Percentiles rank a stretch among this genome's conserved stretches.
phyloP scores from a whole-genome alignment of 2,329 filamentous ascomycete genomes.

The Fusarium sp. region DNA sequence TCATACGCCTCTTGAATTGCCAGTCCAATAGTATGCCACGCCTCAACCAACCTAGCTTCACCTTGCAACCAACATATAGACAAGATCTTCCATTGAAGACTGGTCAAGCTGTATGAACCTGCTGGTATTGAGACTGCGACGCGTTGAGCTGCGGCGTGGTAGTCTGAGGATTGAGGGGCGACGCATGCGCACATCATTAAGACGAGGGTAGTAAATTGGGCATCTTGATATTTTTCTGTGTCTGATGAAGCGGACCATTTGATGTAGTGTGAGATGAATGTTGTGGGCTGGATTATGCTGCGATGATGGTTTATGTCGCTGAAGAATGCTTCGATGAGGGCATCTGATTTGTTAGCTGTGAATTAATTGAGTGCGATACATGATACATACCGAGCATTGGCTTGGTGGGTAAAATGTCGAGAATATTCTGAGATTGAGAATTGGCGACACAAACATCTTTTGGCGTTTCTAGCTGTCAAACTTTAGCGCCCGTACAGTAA shows the following conservation, averaged over 20 bases:
- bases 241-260: background rate
- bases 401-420: conserved; percentile 1
- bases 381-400: conserved; percentile 1
- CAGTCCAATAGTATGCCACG: conserved; percentile 8
- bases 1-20: conserved; percentile 25
- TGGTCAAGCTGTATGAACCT: background rate
- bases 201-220: conserved; percentile 14
- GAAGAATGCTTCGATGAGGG: conserved; percentile 18
- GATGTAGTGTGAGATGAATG: conserved; percentile 15
- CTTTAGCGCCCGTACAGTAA: no score
- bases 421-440: background rate
- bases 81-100: conserved; percentile 16
- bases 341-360: conserved; percentile 1
- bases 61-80: conserved; percentile 24
- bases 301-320: conserved; percentile 26
- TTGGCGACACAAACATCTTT: background rate
- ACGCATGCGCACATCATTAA: conserved; percentile 26
- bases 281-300: conserved; percentile 8
- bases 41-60: conserved; percentile 12
- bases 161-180: background rate
- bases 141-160: background rate
- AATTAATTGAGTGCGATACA: no score
- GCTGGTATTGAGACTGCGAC: background rate
- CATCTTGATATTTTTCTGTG: background rate
- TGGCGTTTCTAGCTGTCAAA: background rate